Base-by-base conservation (phyloP, 139 green algal genomes). In the Microglena sp. region DNA sequence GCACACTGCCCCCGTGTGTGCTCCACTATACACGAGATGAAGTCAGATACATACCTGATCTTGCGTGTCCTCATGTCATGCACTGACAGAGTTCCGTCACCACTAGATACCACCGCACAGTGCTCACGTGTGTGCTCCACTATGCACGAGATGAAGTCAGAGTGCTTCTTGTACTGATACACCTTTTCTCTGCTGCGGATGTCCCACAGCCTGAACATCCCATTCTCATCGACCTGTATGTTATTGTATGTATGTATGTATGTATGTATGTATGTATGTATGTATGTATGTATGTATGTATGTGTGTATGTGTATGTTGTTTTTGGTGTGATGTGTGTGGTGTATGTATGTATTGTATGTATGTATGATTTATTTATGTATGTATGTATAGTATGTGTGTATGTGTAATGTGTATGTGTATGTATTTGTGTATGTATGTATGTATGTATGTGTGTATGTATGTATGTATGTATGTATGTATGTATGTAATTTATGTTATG, bases 181-280 rank as follows among this genome's bases (percentile, higher is more conserved):
- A 62, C 55, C 26, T 7, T 15, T 35, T 43, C 43, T 30, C 53
- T 65, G 5, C 73, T 69, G 15, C 90, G 73, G 2, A 73, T 56
- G 66, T 97, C 91, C 88, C 89, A 97, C 15, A 95, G 46, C 67
- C 81, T 79, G 4, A 97, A 43, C 3, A 58, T 50, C 1, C 90
- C 90, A 3, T 84, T 76, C 56, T 96, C 86, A 73, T 94, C 89
- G 11, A 88, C 89, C 30, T 44, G 59, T 31, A 35, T 35, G 2
- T 26, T 24, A 2, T 31, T 54, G 33, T 35, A 65, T 2, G 55
- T 35, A 8, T 65, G 33, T 6, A 26, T 46, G 33, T 65, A 35
- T n/a, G 33, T 31, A 2, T 54, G 55, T 35, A 8, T 62, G 55
- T 34, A 8, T 62, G 55, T 34, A 8, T 62, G 55, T 62, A 8